These are phyloP conservation scores for Zasmidium citrigriseum DNA, from an alignment of 2,329 filamentous ascomycete genomes.

Conservation along the genomic window DNA sequence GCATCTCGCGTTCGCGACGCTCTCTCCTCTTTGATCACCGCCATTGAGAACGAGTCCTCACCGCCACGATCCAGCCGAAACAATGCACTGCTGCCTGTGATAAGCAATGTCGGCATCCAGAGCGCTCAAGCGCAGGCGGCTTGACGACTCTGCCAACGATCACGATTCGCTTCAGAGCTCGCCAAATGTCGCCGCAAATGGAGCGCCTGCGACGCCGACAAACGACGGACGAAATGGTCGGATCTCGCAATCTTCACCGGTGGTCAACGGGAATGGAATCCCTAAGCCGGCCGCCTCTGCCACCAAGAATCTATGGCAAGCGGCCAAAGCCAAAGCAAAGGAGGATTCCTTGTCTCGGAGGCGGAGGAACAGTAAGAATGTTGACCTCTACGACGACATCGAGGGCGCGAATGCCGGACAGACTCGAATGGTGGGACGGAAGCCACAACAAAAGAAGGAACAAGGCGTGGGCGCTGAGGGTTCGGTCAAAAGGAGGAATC, in stretches of 20 bases:
- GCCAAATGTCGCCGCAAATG: slow-evolving; percentile 5
- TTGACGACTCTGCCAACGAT: slow-evolving; percentile 21
- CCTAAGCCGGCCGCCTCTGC: slow-evolving; percentile 2
- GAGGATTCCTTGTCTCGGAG: neutral
- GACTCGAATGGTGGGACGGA: slow-evolving; percentile 4
- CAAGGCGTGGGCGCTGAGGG: neutral
- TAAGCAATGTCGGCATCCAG: slow-evolving; percentile 27
- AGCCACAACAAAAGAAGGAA: slow-evolving; percentile 10
- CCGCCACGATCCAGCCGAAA: neutral
- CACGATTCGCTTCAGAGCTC: slow-evolving; percentile 11
- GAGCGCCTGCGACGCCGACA: neutral
- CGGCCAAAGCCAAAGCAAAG: slow-evolving; percentile 19
- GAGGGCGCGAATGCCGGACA: slow-evolving; percentile 39
- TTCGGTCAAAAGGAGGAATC: no score
- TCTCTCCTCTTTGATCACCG: neutral
- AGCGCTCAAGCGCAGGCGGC: slow-evolving; percentile 33
- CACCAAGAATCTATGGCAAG: slow-evolving; percentile 16
- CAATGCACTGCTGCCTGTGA: neutral
- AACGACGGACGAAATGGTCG: slow-evolving; percentile 2
- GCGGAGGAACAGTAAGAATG: slow-evolving; percentile 18
- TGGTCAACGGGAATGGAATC: neutral
- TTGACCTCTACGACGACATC: slow-evolving; percentile 46
- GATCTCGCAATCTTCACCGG: slow-evolving; percentile 9
- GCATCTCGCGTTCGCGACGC: slow-evolving; percentile 3
- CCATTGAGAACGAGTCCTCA: neutral